These are phyloP conservation scores for Aspergillus ochraceus DNA, from an alignment of 2,329 filamentous ascomycete genomes.

Conservation along the genomic window DNA sequence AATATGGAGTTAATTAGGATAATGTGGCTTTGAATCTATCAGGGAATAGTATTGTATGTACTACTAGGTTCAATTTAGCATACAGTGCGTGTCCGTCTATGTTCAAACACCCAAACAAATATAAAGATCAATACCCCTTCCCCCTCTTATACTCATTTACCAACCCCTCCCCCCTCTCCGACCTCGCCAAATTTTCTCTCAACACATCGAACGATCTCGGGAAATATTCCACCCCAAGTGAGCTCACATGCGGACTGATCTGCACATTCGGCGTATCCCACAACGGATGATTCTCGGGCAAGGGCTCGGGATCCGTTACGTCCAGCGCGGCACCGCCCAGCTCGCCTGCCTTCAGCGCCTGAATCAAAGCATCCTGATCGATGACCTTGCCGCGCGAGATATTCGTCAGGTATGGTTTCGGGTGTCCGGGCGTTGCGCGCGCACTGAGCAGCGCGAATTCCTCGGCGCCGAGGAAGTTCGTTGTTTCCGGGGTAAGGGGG, in stretches of 20 bases:
- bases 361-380: constrained; percentile 62
- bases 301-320: constrained; percentile 76
- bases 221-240: constrained; percentile 54
- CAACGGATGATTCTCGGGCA: constrained; percentile 66
- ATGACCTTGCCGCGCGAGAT: constrained; percentile 68
- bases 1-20: not conserved
- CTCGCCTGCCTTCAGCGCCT: constrained; percentile 56
- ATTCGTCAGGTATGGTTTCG: constrained; percentile 65
- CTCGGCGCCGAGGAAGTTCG: constrained; percentile 52
- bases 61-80: no score
- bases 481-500: constrained; percentile 58
- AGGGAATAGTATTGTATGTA: no score
- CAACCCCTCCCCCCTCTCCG: constrained; percentile 54
- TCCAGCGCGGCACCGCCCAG: constrained; percentile 71
- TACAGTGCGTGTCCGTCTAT: not conserved
- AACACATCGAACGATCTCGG: constrained; percentile 60
- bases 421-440: constrained; percentile 22
- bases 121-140: constrained; percentile 56
- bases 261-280: constrained; percentile 70
- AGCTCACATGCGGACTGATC: constrained; percentile 67
- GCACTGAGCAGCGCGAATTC: constrained; percentile 55
- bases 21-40: not conserved
- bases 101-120: not conserved
- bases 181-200: constrained; percentile 55
- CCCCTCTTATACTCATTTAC: constrained; percentile 63